Evolutionary conservation across 2,329 filamentous ascomycete genomes (phyloP), one percentile per base, ranked within the genome.

Genomic region (Hypoxylon sp.): DNA sequence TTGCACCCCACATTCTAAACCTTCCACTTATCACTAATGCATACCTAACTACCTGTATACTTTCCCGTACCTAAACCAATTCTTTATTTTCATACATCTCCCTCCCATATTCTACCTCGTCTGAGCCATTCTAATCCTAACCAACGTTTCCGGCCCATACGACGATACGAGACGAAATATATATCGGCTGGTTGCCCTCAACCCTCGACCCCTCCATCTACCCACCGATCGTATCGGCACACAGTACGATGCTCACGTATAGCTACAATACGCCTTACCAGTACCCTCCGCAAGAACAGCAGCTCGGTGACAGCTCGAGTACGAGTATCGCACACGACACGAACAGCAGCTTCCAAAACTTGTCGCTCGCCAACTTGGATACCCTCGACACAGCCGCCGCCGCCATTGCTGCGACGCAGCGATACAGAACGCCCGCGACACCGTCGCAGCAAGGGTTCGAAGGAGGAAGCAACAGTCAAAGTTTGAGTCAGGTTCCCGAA

Each of bases 371-470:
- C 8, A 67, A 72, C 26, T 68, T 76, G 50, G 71, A 75, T 55
- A 72, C 71, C 21, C 68, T 76, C 49, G 71, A 75, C 54, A 72
- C 71, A 20, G 67, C 69, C 29, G 71, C 61, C 56, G 68, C 66
- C 37, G 67, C 68, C 53, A 55, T 69, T 41, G 71, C 71, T 61
- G 63, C 66, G 50, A 55, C 69, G 31, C 66, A 63, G 60, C 63
- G 65, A 27, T 69, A 64, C 45, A 66, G 65, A 24, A 48, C 56
- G 7, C 51, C 64, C 15, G 60, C 65, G 35, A 56, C 60, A 10
- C 42, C 51, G 18, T 58, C 56, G 35, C 60, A 64, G 11, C 43
- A 52, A 53, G 46, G 47, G 5, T 55, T 59, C 41, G 63, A 68
- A 31, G 57, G 59, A 31, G 58, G 54, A n/a, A 55, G 27, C 43